A percentile compares a stretch with the other conserved stretches of the same genome.
Evolutionary conservation across 352 stramenopile genomes (phyloP).

Genomic region (Phytophthora fragariaefolia): DNA sequence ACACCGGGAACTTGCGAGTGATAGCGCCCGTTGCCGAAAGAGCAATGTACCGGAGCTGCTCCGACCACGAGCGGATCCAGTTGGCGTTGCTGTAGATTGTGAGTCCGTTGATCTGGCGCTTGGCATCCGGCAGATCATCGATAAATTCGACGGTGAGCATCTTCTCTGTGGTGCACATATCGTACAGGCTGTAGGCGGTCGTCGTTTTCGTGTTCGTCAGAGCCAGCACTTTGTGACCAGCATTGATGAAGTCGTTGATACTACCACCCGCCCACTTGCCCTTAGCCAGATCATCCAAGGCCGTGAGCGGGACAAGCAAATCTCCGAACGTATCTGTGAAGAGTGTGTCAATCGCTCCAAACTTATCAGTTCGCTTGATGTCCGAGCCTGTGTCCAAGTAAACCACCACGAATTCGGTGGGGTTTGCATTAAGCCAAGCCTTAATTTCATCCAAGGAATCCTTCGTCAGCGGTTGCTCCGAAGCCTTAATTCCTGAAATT

Average conservation of each 20-base stretch:
- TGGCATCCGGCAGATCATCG: constrained; percentile 41
- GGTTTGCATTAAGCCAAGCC: constrained; percentile 55
- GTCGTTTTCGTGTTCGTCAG: constrained; percentile 53
- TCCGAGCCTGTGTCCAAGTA: constrained; percentile 65
- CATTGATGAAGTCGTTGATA: constrained; percentile 51
- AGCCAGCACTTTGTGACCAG: constrained; percentile 49
- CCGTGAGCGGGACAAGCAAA: constrained; percentile 43
- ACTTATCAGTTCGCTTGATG: constrained; percentile 43
- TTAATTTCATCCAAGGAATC: constrained; percentile 56
- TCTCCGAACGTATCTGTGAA: constrained; percentile 57
- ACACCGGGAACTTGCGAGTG: constrained; percentile 33
- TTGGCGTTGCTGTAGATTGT: constrained; percentile 60
- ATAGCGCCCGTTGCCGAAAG: constrained; percentile 38
- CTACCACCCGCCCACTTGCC: constrained; percentile 43
- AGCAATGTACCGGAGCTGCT: constrained; percentile 60
- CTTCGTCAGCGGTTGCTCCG: constrained; percentile 50
- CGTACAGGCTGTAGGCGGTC: constrained; percentile 42
- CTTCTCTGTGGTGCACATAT: constrained; percentile 48
- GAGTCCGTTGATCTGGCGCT: constrained; percentile 45
- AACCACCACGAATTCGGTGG: constrained; percentile 57
- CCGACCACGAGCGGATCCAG: constrained; percentile 57
- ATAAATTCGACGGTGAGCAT: constrained; percentile 50
- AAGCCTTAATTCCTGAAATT: constrained; percentile 61
- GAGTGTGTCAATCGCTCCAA: constrained; percentile 44
- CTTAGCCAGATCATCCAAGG: constrained; percentile 44